Percentiles rank a stretch among this genome's conserved stretches.
phyloP scores from a whole-genome alignment of 2,329 filamentous ascomycete species.

The Cercospora berteroae region DNA sequence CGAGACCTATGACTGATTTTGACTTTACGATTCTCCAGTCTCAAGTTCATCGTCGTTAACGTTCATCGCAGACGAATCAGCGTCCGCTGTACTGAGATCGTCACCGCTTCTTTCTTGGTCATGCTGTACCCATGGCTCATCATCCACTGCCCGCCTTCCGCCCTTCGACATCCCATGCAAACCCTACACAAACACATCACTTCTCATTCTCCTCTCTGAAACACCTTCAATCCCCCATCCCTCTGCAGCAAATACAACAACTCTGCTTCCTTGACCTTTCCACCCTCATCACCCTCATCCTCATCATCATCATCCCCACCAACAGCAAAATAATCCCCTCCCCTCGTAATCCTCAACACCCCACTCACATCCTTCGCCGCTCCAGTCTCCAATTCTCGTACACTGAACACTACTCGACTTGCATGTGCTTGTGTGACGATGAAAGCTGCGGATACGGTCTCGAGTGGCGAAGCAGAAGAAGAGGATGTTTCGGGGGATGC shows the following conservation, averaged over 20 bases:
- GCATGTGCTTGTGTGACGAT: slow-evolving; percentile 70
- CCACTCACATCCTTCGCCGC: slow-evolving; percentile 89
- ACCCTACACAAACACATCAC: too few species aligned
- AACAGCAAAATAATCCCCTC: slow-evolving; percentile 61
- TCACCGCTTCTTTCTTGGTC: too few species aligned
- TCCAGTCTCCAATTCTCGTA: slow-evolving; percentile 79
- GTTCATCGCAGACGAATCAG: too few species aligned
- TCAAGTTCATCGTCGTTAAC: too few species aligned
- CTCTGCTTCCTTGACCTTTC: slow-evolving; percentile 59
- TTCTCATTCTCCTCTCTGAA: slow-evolving; percentile 67
- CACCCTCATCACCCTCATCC: slow-evolving; percentile 26
- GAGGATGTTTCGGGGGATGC: slow-evolving; percentile 41
- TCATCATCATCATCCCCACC: slow-evolving; percentile 21
- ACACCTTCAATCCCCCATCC: slow-evolving; percentile 78
- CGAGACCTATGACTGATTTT: not conserved
- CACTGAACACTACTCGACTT: slow-evolving; percentile 67
- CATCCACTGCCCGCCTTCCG: too few species aligned
- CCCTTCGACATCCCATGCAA: too few species aligned
- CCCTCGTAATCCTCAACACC: slow-evolving; percentile 71
- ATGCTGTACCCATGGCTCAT: too few species aligned
- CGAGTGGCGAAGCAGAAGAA: slow-evolving; percentile 52
- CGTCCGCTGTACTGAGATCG: too few species aligned
- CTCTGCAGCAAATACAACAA: slow-evolving; percentile 76
- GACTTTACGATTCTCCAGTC: too few species aligned
- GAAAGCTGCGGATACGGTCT: slow-evolving; percentile 69